Base-by-base conservation (phyloP, 2,329 filamentous ascomycete genomes). In the Diaporthe vexans region DNA sequence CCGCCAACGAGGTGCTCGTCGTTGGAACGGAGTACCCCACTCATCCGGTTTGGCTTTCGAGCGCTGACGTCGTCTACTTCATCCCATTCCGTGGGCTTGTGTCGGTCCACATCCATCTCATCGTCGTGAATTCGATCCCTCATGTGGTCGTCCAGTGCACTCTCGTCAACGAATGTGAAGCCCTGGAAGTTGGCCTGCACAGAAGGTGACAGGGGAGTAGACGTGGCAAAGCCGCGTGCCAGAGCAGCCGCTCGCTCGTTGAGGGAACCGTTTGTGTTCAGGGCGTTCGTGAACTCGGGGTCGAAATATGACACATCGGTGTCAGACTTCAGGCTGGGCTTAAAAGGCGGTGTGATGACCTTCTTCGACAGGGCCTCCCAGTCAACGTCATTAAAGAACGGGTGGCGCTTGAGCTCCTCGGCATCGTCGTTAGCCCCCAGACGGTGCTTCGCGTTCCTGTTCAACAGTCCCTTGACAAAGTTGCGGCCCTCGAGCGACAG, bases 91-190 rank as follows among this genome's bases (percentile, higher is more conserved):
- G 88, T 86, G 74, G 90, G 87, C 81, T 78, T 82, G 79, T 77
- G 81, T 77, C 73, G 80, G 72, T 84, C 78, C 51, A 80, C 83
- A 51, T 90, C 87, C 90, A 92, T 91, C 33, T 91, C 88, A 76
- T 92, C 90, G 68, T 88, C 86, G 69, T 88, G 80, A 72, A 81
- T 79, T 68, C 86, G 85, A 75, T 87, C 87, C 73, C 85, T 84
- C 91, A 94, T 95, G 77, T 97, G 93, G 76, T 96, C 94, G 70
- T 98, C 95, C 73, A 99, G 92, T 2, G 94, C 94, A 80, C 94
- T 98, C 85, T 98, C 96, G 79, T 98, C 97, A n/a, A 98, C 97
- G 82, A 97, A 99, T 0, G 97, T 99, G 84, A 99, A 99, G 46
- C 97, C 97, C 80, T 97, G 94, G 87, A 99, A 99, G 81, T 98